These are phyloP conservation scores for Periconia sp. DNA, from an alignment of 2,329 filamentous ascomycete genomes.

Conservation along the genomic window DNA sequence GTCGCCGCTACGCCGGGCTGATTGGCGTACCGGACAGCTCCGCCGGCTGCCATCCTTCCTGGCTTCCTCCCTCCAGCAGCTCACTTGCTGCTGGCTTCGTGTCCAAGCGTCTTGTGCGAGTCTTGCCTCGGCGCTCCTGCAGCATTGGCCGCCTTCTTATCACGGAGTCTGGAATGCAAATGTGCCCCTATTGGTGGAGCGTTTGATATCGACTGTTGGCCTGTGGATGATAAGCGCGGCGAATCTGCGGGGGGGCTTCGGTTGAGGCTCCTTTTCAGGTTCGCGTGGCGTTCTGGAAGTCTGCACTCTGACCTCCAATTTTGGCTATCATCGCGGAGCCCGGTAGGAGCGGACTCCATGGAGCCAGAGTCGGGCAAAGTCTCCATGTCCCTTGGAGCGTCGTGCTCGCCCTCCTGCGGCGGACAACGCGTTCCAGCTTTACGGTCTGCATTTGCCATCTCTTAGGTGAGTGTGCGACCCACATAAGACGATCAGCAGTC, in stretches of 20 bases:
- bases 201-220: slow-evolving; percentile 28
- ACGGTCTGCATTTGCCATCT: too few species aligned
- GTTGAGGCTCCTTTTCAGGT: slow-evolving; percentile 38
- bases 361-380: not conserved
- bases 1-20: slow-evolving; percentile 14
- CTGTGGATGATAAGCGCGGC: slow-evolving; percentile 42
- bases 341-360: slow-evolving; percentile 11
- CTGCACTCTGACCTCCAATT: slow-evolving; percentile 22
- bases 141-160: slow-evolving; percentile 36
- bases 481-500: slow-evolving; percentile 1
- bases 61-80: slow-evolving; percentile 18
- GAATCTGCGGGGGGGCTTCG: slow-evolving; percentile 40
- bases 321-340: slow-evolving; percentile 34
- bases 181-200: slow-evolving; percentile 21
- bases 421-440: too few species aligned
- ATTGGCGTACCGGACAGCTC: slow-evolving; percentile 36
- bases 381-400: too few species aligned
- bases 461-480: too few species aligned
- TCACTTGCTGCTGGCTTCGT: slow-evolving; percentile 20
- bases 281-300: slow-evolving; percentile 38
- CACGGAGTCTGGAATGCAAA: slow-evolving; percentile 12
- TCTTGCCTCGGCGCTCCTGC: slow-evolving; percentile 27
- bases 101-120: slow-evolving; percentile 21
- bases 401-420: too few species aligned
- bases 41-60: slow-evolving; percentile 11